phyloP scores from a whole-genome alignment of 805 yeast species.

The Jamesozyma gamospora region DNA sequence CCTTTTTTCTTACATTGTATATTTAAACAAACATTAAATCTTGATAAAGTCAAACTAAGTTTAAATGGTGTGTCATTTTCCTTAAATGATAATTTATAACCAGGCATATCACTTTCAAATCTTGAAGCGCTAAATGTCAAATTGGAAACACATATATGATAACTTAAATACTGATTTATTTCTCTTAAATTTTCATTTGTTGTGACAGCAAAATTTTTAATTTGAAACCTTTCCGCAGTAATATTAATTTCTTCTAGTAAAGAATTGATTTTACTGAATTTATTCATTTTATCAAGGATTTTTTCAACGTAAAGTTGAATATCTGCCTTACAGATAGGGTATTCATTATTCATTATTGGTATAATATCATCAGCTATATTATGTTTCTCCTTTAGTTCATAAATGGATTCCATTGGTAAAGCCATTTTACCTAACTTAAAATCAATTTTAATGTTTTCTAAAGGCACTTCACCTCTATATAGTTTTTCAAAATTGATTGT shows the following conservation, averaged over 20 bases:
- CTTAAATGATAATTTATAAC: constrained; percentile 36
- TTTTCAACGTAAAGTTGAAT: constrained; percentile 3
- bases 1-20: constrained; percentile 12
- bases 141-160: constrained; percentile 17
- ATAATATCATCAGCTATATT: not conserved
- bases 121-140: constrained; percentile 22
- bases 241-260: constrained; percentile 14
- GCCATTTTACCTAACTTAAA: constrained; percentile 16
- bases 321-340: not conserved
- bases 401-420: constrained; percentile 11
- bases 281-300: constrained; percentile 4
- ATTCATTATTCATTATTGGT: not conserved
- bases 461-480: constrained; percentile 1
- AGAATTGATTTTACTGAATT: constrained; percentile 1
- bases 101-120: constrained; percentile 32
- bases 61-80: constrained; percentile 37
- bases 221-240: constrained; percentile 15
- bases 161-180: constrained; percentile 16
- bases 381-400: not conserved
- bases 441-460: constrained; percentile 11
- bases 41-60: constrained; percentile 31
- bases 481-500: constrained; percentile 1
- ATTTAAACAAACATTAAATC: constrained; percentile 27
- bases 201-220: constrained; percentile 18
- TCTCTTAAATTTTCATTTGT: constrained; percentile 12